Evolutionary conservation across 805 yeast genomes (phyloP), one percentile per base, ranked within the genome.

Genomic region (Yarrowia divulgata): DNA sequence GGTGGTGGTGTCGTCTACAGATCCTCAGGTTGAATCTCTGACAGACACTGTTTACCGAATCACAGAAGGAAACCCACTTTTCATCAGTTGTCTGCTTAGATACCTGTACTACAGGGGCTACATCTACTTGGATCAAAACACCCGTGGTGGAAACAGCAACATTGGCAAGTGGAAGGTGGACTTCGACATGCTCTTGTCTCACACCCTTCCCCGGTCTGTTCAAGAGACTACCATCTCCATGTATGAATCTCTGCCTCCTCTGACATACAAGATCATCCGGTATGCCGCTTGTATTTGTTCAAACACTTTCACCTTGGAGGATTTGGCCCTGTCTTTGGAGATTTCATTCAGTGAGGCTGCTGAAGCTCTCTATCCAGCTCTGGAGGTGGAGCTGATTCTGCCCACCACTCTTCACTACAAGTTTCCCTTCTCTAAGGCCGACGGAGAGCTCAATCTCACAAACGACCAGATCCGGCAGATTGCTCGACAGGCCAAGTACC

Each of bases 321-420:
- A 73, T 55, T 73, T 85, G 23, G 75, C 78, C 57, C 71, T 79
- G 16, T 85, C 81, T 1, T 74, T 83, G 7, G 78, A 78, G 1
- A 70, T 73, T 43, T 72, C 84, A 0, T 69, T 83, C 14, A 68
- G 73, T 7, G 78, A 77, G n/a, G 77, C 80, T 2, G 75, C 77
- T 37, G 72, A 73, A 29, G 74, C 80, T 14, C 67, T 84, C 6
- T 78, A 77, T 34, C 73, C 77, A 46, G 80, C 82, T 18, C 72
- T 80, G 13, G 78, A 79, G 35, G 60, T 75, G 13, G 74, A 76
- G 16, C 49, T 84, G 3, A 73, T 85, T 7, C 71, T 72, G 1
- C 85, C 86, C 0, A 73, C 79, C 14, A 79, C 82, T 34, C 75
- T 82, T 1, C 81, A 80, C 70, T 83, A 83, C 73, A 85, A 85